Conservation (phyloP, 2,329 filamentous ascomycete species). For the Macroventuria anomochaeta region DNA sequence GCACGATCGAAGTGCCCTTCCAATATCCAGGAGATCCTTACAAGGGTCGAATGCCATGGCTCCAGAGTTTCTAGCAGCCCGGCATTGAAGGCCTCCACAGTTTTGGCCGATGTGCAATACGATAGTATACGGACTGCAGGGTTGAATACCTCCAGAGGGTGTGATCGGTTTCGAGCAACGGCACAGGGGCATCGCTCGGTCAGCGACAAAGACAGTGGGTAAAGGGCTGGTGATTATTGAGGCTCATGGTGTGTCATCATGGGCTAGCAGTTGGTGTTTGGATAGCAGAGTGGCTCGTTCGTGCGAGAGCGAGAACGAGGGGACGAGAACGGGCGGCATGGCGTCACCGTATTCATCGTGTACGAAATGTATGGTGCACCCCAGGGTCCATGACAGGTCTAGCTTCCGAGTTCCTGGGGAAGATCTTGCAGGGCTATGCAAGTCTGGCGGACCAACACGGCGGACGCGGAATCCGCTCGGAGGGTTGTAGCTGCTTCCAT, state of each 20-base stretch:
- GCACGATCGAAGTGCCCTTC: slow-evolving; percentile 69
- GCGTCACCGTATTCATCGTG: slow-evolving; percentile 3
- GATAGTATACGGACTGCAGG: no score
- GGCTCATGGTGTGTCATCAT: not conserved
- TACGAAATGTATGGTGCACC: not conserved
- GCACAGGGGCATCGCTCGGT: not conserved
- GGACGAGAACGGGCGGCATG: not conserved
- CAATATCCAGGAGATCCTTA: slow-evolving; percentile 63
- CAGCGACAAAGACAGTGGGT: not conserved
- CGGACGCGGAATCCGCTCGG: slow-evolving; percentile 17
- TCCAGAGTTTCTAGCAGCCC: not conserved
- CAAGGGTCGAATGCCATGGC: slow-evolving; percentile 34
- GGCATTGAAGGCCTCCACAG: no score
- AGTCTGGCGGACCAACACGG: slow-evolving; percentile 33
- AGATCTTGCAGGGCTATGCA: not conserved
- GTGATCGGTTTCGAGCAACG: not conserved
- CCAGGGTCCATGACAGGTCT: not conserved
- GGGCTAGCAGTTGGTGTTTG: not conserved
- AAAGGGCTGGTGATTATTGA: not conserved
- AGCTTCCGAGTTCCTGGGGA: slow-evolving; percentile 4
- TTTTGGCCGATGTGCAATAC: no score
- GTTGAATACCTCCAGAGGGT: no score
- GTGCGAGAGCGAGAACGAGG: not conserved
- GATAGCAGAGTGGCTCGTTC: not conserved
- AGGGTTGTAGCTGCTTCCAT: not conserved